These are phyloP conservation scores for Omphalotus guepiniiformis DNA, from an alignment of 768 basidiomycete genomes.

Conservation along the genomic window DNA sequence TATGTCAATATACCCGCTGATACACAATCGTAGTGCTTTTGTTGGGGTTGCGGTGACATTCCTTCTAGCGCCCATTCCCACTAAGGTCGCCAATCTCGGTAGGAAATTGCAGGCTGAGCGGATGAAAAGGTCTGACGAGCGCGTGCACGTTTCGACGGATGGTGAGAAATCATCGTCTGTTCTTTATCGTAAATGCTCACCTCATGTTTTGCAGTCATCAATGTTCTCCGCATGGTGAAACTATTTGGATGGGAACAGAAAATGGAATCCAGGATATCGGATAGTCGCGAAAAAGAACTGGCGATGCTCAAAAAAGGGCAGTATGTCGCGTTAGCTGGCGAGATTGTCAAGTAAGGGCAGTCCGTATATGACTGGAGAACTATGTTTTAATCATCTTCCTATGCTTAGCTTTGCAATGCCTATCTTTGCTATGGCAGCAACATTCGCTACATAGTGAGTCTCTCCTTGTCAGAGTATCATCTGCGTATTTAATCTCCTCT, in stretches of 20 bases:
- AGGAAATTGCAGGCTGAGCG: slow-evolving; percentile 29
- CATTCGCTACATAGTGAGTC: slow-evolving; percentile 30
- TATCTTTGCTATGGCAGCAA: slow-evolving; percentile 43
- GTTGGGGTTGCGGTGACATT: slow-evolving; percentile 40
- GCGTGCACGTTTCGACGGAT: slow-evolving; percentile 44
- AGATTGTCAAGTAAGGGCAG: slow-evolving; percentile 29
- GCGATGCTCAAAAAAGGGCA: slow-evolving; percentile 33
- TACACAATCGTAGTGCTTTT: slow-evolving; percentile 27
- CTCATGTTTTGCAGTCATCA: slow-evolving; percentile 30
- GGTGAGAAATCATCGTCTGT: slow-evolving; percentile 28
- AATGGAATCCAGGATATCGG: slow-evolving; percentile 35
- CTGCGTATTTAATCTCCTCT: no score
- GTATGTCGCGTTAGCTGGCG: slow-evolving; percentile 34
- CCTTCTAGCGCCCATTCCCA: slow-evolving; percentile 39
- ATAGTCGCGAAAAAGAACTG: slow-evolving; percentile 46
- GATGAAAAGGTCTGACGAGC: slow-evolving; percentile 42
- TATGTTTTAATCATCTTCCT: slow-evolving; percentile 14
- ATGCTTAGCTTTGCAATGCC: slow-evolving; percentile 38
- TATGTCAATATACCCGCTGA: neutral
- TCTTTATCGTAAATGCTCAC: slow-evolving; percentile 8
- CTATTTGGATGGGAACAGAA: slow-evolving; percentile 48
- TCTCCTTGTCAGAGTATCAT: neutral
- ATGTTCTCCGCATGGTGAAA: slow-evolving; percentile 45
- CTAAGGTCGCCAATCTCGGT: slow-evolving; percentile 31
- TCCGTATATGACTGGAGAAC: no score